Percentiles rank a stretch among this genome's conserved stretches.
phyloP scores from a whole-genome alignment of 352 stramenopile species.

The Phytophthora fragariae region DNA sequence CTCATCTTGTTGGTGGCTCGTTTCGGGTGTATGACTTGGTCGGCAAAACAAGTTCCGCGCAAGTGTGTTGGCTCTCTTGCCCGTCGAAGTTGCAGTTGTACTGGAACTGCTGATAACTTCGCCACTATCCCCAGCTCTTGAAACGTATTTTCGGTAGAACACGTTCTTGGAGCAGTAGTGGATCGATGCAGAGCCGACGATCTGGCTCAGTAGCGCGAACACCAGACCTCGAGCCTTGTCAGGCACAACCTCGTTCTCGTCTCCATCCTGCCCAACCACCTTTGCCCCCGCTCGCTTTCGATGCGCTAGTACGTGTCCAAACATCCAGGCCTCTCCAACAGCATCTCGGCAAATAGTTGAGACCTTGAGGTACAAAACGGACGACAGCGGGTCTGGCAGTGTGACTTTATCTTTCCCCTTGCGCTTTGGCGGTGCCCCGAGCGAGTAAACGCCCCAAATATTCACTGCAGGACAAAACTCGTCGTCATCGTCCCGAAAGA shows the following conservation, averaged over 20 bases:
- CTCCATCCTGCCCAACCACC: constrained; percentile 1
- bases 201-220: constrained; percentile 30
- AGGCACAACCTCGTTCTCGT: constrained; percentile 32
- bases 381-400: constrained; percentile 29
- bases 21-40: constrained; percentile 12
- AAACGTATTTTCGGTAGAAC: constrained; percentile 35
- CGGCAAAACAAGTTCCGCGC: constrained; percentile 34
- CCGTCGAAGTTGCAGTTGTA: neutral
- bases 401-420: constrained; percentile 24
- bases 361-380: constrained; percentile 35
- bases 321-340: constrained; percentile 39
- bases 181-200: constrained; percentile 35
- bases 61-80: constrained; percentile 8
- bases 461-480: constrained; percentile 46
- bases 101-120: neutral
- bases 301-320: constrained; percentile 30
- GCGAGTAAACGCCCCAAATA: constrained; percentile 41
- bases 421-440: constrained; percentile 13
- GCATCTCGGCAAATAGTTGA: constrained; percentile 39
- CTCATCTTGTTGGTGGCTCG: constrained; percentile 3
- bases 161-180: constrained; percentile 37
- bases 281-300: constrained; percentile 13
- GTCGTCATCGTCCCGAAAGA: constrained; percentile 40
- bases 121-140: neutral
- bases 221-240: constrained; percentile 31